Evolutionary conservation across 1,284 basidiomycete species (phyloP).

Genomic region (Sporisorium iseilematis-ciliati): DNA sequence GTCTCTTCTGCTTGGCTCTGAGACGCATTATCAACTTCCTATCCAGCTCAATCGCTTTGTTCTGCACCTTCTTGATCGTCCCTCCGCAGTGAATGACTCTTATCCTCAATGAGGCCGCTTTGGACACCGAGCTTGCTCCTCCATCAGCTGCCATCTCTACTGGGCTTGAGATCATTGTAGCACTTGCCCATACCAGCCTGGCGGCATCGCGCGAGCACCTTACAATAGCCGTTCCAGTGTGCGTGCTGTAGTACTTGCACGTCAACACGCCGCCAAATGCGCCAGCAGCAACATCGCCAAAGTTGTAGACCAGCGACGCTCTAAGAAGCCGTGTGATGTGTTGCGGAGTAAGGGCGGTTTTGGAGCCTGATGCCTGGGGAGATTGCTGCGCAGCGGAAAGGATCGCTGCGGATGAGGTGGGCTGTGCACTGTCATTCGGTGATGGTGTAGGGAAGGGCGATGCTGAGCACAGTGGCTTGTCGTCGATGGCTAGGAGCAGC

Average conservation of each 20-base stretch:
- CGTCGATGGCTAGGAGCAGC: slow-evolving; percentile 49
- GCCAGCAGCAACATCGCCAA: slow-evolving; percentile 52
- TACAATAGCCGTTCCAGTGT: slow-evolving; percentile 51
- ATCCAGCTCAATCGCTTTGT: slow-evolving; percentile 54
- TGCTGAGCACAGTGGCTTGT: slow-evolving; percentile 19
- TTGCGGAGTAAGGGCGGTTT: slow-evolving; percentile 28
- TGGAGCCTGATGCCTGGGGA: neutral
- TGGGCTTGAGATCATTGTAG: slow-evolving; percentile 42
- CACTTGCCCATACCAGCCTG: slow-evolving; percentile 48
- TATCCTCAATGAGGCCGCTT: slow-evolving; percentile 24
- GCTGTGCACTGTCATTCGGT: slow-evolving; percentile 1
- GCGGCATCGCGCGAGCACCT: slow-evolving; percentile 51
- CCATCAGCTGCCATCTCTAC: slow-evolving; percentile 14
- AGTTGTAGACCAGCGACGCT: slow-evolving; percentile 39
- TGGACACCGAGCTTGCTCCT: neutral
- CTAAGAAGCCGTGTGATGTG: slow-evolving; percentile 44
- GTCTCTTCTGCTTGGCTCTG: slow-evolving; percentile 26
- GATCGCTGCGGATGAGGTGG: slow-evolving; percentile 12
- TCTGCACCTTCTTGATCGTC: slow-evolving; percentile 58
- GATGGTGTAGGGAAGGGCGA: slow-evolving; percentile 13
- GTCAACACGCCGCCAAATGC: slow-evolving; percentile 40
- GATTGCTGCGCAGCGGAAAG: slow-evolving; percentile 16
- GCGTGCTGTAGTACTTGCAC: slow-evolving; percentile 53
- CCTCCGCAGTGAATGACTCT: slow-evolving; percentile 50
- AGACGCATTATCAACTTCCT: slow-evolving; percentile 33